A percentile compares a stretch with the other conserved stretches of the same genome.
These are phyloP conservation scores for Pseudogymnoascus sp. DNA, from an alignment of 2,329 filamentous ascomycete genomes.

Conservation along the genomic window DNA sequence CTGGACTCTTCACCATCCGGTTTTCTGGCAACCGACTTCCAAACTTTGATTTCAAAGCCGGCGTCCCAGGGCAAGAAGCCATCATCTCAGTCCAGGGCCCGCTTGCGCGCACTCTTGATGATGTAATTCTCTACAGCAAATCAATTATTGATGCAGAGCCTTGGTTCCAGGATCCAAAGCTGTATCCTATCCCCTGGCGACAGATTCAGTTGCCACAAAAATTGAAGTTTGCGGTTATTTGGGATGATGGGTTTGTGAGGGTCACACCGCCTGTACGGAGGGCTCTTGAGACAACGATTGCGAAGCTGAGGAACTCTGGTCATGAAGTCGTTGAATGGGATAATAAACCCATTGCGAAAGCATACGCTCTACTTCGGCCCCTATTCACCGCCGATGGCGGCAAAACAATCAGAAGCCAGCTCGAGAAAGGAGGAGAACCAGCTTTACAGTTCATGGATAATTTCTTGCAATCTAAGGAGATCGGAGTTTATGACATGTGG, in stretches of 20 bases:
- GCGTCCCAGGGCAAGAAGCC: slow-evolving; percentile 33
- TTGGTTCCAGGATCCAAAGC: slow-evolving; percentile 34
- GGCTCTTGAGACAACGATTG: slow-evolving; percentile 28
- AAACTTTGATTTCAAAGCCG: slow-evolving; percentile 30
- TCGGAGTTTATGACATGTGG: slow-evolving; percentile 20
- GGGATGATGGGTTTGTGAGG: slow-evolving; percentile 30
- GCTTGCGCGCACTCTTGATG: slow-evolving; percentile 30
- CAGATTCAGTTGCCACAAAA: slow-evolving; percentile 26
- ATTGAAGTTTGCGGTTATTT: slow-evolving; percentile 32
- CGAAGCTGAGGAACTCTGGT: slow-evolving; percentile 29
- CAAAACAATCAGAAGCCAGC: slow-evolving; percentile 26
- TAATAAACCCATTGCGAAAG: slow-evolving; percentile 2
- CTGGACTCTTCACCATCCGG: slow-evolving; percentile 20
- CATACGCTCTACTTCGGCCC: neutral
- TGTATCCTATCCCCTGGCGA: slow-evolving; percentile 33
- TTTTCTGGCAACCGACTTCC: slow-evolving; percentile 27
- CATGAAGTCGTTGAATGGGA: slow-evolving; percentile 27
- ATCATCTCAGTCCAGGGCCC: slow-evolving; percentile 33
- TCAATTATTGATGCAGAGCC: slow-evolving; percentile 30
- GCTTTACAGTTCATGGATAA: slow-evolving; percentile 25
- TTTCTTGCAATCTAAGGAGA: slow-evolving; percentile 20
- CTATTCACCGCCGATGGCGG: slow-evolving; percentile 22
- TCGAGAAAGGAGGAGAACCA: slow-evolving; percentile 18
- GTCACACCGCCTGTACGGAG: slow-evolving; percentile 33
- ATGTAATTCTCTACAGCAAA: slow-evolving; percentile 31